Percentiles rank a stretch among this genome's conserved stretches.
Evolutionary conservation across 768 basidiomycete genomes (phyloP).

Genomic region (Suillus fuscotomentosus): DNA sequence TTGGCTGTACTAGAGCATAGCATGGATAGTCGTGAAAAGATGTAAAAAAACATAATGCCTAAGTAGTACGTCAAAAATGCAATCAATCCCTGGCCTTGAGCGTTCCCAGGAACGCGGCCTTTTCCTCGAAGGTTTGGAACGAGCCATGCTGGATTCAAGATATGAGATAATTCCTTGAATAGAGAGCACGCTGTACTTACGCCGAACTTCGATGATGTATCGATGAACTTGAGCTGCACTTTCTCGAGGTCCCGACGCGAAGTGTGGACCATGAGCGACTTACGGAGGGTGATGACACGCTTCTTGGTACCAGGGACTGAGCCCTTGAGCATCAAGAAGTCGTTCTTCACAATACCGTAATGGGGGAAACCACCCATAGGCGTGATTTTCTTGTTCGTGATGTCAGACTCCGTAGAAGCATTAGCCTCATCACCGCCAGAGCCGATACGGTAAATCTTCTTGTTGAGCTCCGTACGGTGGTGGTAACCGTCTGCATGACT

Average conservation of each 20-base stretch:
- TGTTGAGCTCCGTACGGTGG: constrained; percentile 97
- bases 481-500: constrained; percentile 79
- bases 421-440: constrained; percentile 73
- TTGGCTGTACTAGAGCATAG: constrained; percentile 38
- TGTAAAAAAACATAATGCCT: constrained; percentile 35
- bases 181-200: constrained; percentile 46
- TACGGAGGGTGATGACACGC: constrained; percentile 96
- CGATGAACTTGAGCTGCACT: constrained; percentile 97
- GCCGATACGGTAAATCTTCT: constrained; percentile 97
- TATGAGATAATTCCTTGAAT: neutral
- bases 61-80: constrained; percentile 36
- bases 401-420: constrained; percentile 92
- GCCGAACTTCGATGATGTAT: constrained; percentile 96
- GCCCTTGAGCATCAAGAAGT: constrained; percentile 96
- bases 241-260: constrained; percentile 96
- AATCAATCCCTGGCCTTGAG: constrained; percentile 80
- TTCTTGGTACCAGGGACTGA: constrained; percentile 96
- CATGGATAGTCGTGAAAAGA: constrained; percentile 34
- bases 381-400: constrained; percentile 90
- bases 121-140: constrained; percentile 97
- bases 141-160: constrained; percentile 70
- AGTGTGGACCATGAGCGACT: constrained; percentile 95
- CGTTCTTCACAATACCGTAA: constrained; percentile 98
- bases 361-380: constrained; percentile 99
- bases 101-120: constrained; percentile 89